Percentiles rank a stretch among this genome's conserved stretches.
These are phyloP conservation scores for Dendrobium chrysotoxum DNA, from an alignment of 106 monocot genomes.

Conservation along the genomic window DNA sequence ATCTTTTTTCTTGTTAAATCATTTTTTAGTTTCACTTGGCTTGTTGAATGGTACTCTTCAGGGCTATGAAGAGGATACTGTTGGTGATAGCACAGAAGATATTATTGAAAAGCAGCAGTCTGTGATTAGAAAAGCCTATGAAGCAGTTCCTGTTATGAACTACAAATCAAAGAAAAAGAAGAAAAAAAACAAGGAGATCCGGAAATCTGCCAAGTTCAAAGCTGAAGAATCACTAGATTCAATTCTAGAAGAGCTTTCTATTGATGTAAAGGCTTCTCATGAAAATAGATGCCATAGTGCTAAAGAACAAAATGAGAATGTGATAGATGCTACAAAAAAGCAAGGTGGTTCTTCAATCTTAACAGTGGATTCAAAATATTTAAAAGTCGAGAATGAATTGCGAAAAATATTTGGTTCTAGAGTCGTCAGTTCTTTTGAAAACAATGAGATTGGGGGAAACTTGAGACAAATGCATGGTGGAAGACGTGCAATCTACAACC, in stretches of 20 bases:
- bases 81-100: constrained; percentile 14
- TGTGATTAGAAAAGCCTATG: constrained; percentile 14
- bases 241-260: constrained; percentile 68
- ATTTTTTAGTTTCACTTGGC: background rate
- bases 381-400: constrained; percentile 94
- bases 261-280: constrained; percentile 21
- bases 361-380: constrained; percentile 65
- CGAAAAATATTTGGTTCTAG: constrained; percentile 91
- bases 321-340: constrained; percentile 11
- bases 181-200: constrained; percentile 58
- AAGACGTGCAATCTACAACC: constrained; percentile 53
- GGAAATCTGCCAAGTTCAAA: constrained; percentile 9
- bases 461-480: constrained; percentile 67
- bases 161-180: constrained; percentile 94
- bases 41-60: constrained; percentile 19
- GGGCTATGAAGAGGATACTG: constrained; percentile 51
- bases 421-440: constrained; percentile 87
- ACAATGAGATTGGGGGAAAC: constrained; percentile 38
- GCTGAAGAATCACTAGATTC: constrained; percentile 49
- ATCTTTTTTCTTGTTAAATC: background rate
- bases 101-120: constrained; percentile 14
- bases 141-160: constrained; percentile 17
- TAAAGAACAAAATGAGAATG: constrained; percentile 12
- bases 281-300: constrained; percentile 4
- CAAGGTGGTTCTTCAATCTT: constrained; percentile 32